A percentile compares a stretch with the other conserved stretches of the same genome.
phyloP scores from a whole-genome alignment of 257 asterid genomes.

The Capsicum baccatum region DNA sequence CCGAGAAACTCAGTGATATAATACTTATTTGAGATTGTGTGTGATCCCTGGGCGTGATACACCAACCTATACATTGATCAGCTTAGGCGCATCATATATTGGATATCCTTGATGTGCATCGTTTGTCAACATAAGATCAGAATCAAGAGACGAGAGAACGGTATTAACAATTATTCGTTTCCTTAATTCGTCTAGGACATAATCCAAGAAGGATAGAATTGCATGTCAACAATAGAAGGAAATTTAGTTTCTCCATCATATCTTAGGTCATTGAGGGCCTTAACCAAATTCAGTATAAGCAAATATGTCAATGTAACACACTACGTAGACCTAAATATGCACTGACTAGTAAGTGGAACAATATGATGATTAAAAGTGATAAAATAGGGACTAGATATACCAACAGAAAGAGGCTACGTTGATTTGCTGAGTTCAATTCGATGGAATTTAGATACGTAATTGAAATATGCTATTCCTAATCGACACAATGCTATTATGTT shows the following conservation, averaged over 20 bases:
- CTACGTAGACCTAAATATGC: too few species aligned
- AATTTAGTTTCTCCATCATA: too few species aligned
- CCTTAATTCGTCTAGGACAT: not conserved
- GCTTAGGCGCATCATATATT: not conserved
- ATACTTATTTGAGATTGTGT: not conserved
- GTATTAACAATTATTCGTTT: not conserved
- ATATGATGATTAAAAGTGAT: not conserved
- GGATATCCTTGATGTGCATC: conserved; percentile 5
- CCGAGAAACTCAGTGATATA: not conserved
- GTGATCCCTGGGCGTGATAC: not conserved
- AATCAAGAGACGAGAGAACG: not conserved
- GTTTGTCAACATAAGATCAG: not conserved
- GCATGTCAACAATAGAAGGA: too few species aligned
- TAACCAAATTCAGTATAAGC: too few species aligned
- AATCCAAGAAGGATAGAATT: too few species aligned
- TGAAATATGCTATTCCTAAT: too few species aligned
- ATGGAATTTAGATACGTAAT: too few species aligned
- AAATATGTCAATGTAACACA: too few species aligned
- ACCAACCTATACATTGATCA: not conserved
- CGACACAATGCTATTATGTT: too few species aligned
- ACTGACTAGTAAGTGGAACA: not conserved
- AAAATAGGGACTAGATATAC: not conserved
- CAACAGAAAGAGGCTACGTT: not conserved
- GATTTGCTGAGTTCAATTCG: too few species aligned
- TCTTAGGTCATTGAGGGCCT: too few species aligned